These are phyloP conservation scores for Quercus dentata DNA, from an alignment of 306 rosid species.

Conservation along the genomic window DNA sequence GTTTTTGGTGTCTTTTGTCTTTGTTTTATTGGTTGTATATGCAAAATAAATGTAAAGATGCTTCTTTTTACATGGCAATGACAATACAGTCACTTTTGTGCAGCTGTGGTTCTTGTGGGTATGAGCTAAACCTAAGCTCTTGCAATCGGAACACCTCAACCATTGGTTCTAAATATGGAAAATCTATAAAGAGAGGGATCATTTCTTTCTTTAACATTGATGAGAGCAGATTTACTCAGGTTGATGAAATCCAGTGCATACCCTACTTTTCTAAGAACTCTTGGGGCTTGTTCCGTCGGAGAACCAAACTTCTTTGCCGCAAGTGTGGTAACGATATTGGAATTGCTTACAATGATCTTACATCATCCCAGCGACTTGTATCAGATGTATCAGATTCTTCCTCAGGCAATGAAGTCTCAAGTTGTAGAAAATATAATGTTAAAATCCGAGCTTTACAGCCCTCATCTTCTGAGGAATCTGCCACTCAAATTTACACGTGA, in stretches of 20 bases:
- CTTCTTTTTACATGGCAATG: background rate
- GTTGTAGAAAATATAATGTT: conserved; percentile 52
- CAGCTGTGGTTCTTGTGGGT: conserved; percentile 92
- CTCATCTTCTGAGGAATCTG: conserved; percentile 53
- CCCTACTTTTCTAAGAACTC: conserved; percentile 70
- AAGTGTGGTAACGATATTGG: conserved; percentile 80
- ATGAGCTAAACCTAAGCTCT: conserved; percentile 78
- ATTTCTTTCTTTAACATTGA: conserved; percentile 79
- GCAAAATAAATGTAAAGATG: background rate
- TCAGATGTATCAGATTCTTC: conserved; percentile 47
- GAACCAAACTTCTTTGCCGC: conserved; percentile 82
- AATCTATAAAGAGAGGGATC: conserved; percentile 79
- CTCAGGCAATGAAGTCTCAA: conserved; percentile 30
- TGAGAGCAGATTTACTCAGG: conserved; percentile 69
- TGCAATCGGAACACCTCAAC: conserved; percentile 60
- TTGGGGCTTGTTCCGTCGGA: conserved; percentile 70
- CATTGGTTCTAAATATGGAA: conserved; percentile 81
- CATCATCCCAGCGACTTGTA: conserved; percentile 38
- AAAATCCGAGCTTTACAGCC: conserved; percentile 82
- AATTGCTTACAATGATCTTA: conserved; percentile 40
- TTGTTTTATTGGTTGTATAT: background rate
- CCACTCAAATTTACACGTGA: conserved; percentile 29
- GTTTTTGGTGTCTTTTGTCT: background rate
- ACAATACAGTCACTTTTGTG: conserved; percentile 10
- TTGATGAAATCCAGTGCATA: conserved; percentile 64